Evolutionary conservation across 768 basidiomycete species (phyloP), one percentile per base, ranked within the genome.

Genomic region (Termitomyces sp.): DNA sequence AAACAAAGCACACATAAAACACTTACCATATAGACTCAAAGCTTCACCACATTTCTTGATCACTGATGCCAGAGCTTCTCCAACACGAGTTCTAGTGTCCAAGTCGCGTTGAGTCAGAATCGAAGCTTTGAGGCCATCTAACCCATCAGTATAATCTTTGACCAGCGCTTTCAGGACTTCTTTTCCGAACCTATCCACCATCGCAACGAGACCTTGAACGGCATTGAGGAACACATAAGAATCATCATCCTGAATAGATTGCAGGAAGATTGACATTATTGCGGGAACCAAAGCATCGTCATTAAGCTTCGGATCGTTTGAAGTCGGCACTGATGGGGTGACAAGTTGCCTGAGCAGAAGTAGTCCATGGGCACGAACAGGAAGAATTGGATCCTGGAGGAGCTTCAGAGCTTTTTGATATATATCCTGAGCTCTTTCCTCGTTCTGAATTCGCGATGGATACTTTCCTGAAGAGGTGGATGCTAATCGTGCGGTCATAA

Each of bases 211-310:
- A 0, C 95, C 95, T 65, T 94, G 92, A 15, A 96, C 88, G 0
- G 90, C 94, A 66, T 94, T 94, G 53, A 98, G 75, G 67, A 93
- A 98, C 55, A 98, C 85, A 70, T 94, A 98, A n/a, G 92, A 93
- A 66, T 98, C 96, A 39, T 94, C 90, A 60, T 97, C 94, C 66
- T 92, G 88, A 5, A 95, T 72, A 0, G 86, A 81, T 66, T 91
- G 85, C 60, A 95, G 70, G 69, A 98, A 96, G 55, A 97, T 88
- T 29, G 90, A 88, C 47, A 94, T 73, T 62, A 98, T 91, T 0
- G 87, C 89, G 6, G 94, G 93, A 16, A 86, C 71, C 26, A 98
- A 75, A 0, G 89, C 87, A 3, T 76, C 72, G 63, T 90, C 84
- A 13, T 66, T 59, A 60, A 64, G 68, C 62, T 65, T 63, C 26